Conservation (phyloP, 495 filamentous ascomycete genomes). For the Hyaloscypha bicolor region DNA sequence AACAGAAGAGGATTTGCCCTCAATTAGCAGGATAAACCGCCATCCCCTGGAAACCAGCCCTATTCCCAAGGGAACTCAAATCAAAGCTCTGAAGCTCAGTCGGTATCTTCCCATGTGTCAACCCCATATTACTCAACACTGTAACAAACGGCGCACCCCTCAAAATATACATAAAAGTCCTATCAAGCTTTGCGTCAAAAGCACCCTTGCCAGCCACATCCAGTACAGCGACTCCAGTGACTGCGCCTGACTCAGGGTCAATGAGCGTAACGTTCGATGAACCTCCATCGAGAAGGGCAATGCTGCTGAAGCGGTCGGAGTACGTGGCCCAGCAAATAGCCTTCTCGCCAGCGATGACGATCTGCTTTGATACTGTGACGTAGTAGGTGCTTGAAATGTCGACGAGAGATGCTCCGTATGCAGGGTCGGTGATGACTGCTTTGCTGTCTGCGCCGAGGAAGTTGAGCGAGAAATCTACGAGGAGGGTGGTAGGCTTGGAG, state of each 20-base stretch:
- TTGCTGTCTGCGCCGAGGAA: conserved; percentile 32
- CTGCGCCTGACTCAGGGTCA: conserved; percentile 22
- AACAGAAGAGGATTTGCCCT: too few relatives aligned
- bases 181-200: conserved; percentile 26
- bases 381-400: conserved; percentile 20
- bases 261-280: conserved; percentile 27
- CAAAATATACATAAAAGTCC: conserved; percentile 33
- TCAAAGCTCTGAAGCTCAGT: conserved; percentile 32
- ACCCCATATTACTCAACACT: conserved; percentile 17
- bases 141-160: conserved; percentile 19
- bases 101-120: conserved; percentile 17
- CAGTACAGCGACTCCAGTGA: conserved; percentile 18
- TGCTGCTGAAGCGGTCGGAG: conserved; percentile 23
- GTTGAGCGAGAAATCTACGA: conserved; percentile 32
- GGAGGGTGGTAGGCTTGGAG: conserved; percentile 25
- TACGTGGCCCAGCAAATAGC: conserved; percentile 37
- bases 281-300: conserved; percentile 32
- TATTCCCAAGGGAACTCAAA: conserved; percentile 28
- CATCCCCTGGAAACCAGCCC: conserved; percentile 30
- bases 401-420: conserved; percentile 33
- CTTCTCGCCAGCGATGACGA: conserved; percentile 27
- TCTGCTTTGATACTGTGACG: conserved; percentile 24
- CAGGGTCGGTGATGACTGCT: conserved; percentile 33
- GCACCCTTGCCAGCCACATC: conserved; percentile 19
- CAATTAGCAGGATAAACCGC: conserved; percentile 34